phyloP scores from a whole-genome alignment of 345 rosid genomes.

The Melastoma malabathricum region DNA sequence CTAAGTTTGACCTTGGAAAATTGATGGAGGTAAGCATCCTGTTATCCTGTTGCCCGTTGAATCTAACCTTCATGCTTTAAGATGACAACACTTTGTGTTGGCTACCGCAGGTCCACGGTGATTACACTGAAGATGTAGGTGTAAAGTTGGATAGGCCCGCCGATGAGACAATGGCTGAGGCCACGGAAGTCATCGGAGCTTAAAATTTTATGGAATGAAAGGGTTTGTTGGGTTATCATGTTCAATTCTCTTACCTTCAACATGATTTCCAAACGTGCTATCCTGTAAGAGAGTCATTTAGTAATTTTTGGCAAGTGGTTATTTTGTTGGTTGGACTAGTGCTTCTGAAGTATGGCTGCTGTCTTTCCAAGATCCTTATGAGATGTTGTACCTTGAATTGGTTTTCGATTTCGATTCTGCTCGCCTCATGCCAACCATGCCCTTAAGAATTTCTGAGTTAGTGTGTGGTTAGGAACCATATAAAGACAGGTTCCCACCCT shows the following conservation, averaged over 20 bases:
- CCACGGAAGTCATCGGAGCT: conserved; percentile 49
- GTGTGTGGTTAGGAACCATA: too few relatives aligned
- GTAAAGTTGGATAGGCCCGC: conserved; percentile 72
- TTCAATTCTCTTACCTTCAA: too few relatives aligned
- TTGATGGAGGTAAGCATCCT: conserved; percentile 58
- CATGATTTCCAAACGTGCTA: too few relatives aligned
- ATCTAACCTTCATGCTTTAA: too few relatives aligned
- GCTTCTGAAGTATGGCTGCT: too few relatives aligned
- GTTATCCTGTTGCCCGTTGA: neutral
- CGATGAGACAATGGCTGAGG: conserved; percentile 58
- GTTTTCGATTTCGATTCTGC: too few relatives aligned
- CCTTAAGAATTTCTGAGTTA: too few relatives aligned
- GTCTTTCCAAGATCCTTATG: neutral
- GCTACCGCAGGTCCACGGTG: conserved; percentile 67
- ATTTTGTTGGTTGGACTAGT: neutral
- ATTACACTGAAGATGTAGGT: conserved; percentile 73
- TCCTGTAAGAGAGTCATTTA: neutral
- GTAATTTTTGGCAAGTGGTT: conserved; percentile 1
- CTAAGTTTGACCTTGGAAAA: conserved; percentile 94
- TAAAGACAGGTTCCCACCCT: too few relatives aligned
- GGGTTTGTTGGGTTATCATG: too few relatives aligned
- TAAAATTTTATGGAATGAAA: conserved; percentile 8
- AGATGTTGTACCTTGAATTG: neutral
- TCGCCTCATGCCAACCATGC: too few relatives aligned
- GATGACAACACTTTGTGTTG: neutral